Conservation (phyloP, 306 rosid genomes). For the Quercus mongolica region DNA sequence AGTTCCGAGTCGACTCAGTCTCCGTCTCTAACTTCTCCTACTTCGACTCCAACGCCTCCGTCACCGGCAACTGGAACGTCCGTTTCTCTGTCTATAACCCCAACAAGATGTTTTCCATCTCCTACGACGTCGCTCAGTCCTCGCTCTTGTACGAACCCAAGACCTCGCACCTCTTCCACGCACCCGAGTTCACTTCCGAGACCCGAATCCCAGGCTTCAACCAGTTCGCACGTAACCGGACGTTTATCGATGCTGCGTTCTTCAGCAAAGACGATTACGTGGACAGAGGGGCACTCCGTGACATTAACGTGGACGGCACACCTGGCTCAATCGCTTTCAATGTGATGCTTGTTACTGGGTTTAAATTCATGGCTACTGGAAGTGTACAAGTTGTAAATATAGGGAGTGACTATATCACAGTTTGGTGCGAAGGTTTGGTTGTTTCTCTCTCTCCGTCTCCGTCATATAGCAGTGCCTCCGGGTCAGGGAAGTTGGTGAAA, state of each 20-base stretch:
- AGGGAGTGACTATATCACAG: constrained; percentile 40
- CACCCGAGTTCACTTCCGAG: constrained; percentile 17
- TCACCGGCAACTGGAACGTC: constrained; percentile 57
- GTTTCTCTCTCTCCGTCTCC: constrained; percentile 35
- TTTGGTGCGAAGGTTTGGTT: constrained; percentile 47
- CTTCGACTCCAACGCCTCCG: constrained; percentile 22
- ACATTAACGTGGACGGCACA: constrained; percentile 28
- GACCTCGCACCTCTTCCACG: too few relatives aligned
- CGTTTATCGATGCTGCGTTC: constrained; percentile 20
- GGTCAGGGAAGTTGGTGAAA: constrained; percentile 44
- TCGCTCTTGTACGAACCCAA: constrained; percentile 25
- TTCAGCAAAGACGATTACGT: constrained; percentile 7
- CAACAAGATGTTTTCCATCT: constrained; percentile 61
- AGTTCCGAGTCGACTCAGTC: constrained; percentile 44
- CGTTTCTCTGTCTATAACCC: constrained; percentile 51
- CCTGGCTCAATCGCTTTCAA: constrained; percentile 45
- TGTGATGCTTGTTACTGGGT: constrained; percentile 40
- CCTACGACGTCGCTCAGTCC: constrained; percentile 41
- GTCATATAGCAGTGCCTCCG: constrained; percentile 8
- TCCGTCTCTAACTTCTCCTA: constrained; percentile 46
- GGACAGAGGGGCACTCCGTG: background rate
- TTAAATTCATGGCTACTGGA: constrained; percentile 38
- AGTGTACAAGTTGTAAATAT: too few relatives aligned
- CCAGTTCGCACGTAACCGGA: constrained; percentile 37
- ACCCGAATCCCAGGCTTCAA: constrained; percentile 43